phyloP scores from a whole-genome alignment of 495 filamentous ascomycete species.

The Viridothelium virens region DNA sequence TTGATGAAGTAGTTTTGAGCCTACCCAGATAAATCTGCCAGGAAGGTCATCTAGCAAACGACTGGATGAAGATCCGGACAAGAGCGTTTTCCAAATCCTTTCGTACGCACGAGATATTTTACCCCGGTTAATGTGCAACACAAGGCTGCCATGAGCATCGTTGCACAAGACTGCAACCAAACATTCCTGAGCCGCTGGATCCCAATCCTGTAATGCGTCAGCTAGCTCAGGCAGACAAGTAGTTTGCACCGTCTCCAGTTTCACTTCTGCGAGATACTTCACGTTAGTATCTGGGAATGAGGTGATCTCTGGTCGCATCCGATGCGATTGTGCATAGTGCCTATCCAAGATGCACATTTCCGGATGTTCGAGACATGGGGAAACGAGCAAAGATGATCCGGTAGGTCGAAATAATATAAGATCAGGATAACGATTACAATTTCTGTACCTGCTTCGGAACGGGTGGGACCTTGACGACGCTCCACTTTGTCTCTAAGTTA shows the following conservation, averaged over 20 bases:
- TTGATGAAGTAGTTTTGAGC: too few species aligned
- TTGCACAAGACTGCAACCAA: background rate
- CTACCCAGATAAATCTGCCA: too few species aligned
- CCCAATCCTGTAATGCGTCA: background rate
- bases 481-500: background rate
- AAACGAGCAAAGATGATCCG: background rate
- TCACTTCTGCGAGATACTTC: background rate
- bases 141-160: background rate
- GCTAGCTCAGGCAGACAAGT: background rate
- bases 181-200: background rate
- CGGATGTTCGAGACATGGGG: background rate
- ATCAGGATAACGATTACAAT: background rate
- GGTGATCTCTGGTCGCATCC: background rate
- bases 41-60: background rate
- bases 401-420: background rate
- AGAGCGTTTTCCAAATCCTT: too few species aligned
- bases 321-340: background rate
- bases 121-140: background rate
- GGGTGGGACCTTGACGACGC: background rate
- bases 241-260: background rate
- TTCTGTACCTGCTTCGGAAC: background rate
- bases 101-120: background rate
- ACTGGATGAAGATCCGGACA: background rate
- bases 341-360: background rate
- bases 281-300: background rate